Evolutionary conservation across 371 early-diverging fungal species (phyloP).

Genomic region (Mucor mucedo): DNA sequence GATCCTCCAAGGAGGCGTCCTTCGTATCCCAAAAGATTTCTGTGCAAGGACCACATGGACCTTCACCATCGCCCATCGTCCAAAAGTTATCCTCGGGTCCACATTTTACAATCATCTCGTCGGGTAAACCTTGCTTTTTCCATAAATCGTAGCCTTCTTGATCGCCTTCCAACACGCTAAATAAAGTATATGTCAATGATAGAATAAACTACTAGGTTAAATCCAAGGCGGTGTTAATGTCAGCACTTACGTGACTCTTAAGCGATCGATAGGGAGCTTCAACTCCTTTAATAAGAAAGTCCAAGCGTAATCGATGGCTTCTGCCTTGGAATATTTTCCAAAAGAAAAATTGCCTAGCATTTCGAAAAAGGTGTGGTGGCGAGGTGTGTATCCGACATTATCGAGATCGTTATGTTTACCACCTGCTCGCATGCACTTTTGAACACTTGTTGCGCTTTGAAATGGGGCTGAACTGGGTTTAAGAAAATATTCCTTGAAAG

Average conservation of each 20-base stretch:
- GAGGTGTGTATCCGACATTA: slow-evolving; percentile 78
- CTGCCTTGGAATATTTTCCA: slow-evolving; percentile 66
- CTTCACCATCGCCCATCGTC: slow-evolving; percentile 85
- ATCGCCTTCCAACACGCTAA: slow-evolving; percentile 71
- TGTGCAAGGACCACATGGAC: slow-evolving; percentile 84
- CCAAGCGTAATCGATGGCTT: slow-evolving; percentile 75
- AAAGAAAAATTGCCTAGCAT: slow-evolving; percentile 88
- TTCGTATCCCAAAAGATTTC: slow-evolving; percentile 84
- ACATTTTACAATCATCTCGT: slow-evolving; percentile 61
- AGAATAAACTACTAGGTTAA: no score
- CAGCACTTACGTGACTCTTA: slow-evolving; percentile 68
- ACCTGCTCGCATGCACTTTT: slow-evolving; percentile 82
- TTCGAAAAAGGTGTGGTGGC: slow-evolving; percentile 87
- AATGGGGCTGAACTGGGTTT: slow-evolving; percentile 69
- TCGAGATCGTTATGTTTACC: slow-evolving; percentile 86
- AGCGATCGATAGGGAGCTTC: slow-evolving; percentile 58
- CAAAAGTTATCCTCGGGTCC: slow-evolving; percentile 81
- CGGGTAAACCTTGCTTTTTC: slow-evolving; percentile 68
- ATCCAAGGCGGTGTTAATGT: no score
- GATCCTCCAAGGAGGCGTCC: slow-evolving; percentile 51
- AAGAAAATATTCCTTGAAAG: slow-evolving; percentile 75
- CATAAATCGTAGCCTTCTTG: slow-evolving; percentile 69
- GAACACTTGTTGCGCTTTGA: slow-evolving; percentile 66
- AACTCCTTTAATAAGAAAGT: slow-evolving; percentile 70
- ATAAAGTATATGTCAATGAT: background rate